Percentiles rank a stretch among this genome's conserved stretches.
Evolutionary conservation across 1,139 yeast species (phyloP).

Genomic region (Candida tropicalis): DNA sequence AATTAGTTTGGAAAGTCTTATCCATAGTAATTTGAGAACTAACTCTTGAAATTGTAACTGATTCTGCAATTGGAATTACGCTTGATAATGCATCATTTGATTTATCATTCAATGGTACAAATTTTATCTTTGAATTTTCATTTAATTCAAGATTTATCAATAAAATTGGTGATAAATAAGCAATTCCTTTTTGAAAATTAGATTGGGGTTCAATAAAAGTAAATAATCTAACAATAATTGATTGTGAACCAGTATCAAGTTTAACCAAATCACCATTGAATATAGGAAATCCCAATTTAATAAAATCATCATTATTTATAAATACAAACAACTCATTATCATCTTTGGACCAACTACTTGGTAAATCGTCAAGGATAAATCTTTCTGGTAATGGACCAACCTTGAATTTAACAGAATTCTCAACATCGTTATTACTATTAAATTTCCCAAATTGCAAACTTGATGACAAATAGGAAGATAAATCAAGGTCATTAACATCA

Average conservation of each 20-base stretch:
- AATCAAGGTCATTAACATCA: constrained; percentile 23
- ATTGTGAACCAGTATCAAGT: constrained; percentile 26
- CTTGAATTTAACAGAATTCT: constrained; percentile 19
- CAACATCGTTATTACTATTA: no score
- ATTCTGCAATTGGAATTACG: constrained; percentile 40
- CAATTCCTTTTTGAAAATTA: constrained; percentile 33
- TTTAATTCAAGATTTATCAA: constrained; percentile 51
- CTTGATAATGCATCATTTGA: constrained; percentile 21
- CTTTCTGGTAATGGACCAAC: constrained; percentile 35
- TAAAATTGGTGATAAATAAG: constrained; percentile 71
- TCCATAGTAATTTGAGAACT: constrained; percentile 76
- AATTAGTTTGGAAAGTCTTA: constrained; percentile 62
- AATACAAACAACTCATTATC: constrained; percentile 53
- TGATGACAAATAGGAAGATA: constrained; percentile 39
- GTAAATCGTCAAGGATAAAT: constrained; percentile 27
- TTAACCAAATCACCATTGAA: constrained; percentile 71
- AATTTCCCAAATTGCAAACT: constrained; percentile 28
- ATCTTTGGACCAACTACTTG: constrained; percentile 37
- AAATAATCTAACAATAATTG: constrained; percentile 49
- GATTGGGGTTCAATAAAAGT: constrained; percentile 68
- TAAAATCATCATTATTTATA: constrained; percentile 53
- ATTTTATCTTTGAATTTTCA: constrained; percentile 27
- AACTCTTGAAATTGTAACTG: constrained; percentile 63
- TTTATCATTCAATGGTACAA: constrained; percentile 23
- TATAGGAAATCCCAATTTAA: constrained; percentile 54